These are phyloP conservation scores for Suillus hirtellus DNA, from an alignment of 768 basidiomycete genomes.

Conservation along the genomic window DNA sequence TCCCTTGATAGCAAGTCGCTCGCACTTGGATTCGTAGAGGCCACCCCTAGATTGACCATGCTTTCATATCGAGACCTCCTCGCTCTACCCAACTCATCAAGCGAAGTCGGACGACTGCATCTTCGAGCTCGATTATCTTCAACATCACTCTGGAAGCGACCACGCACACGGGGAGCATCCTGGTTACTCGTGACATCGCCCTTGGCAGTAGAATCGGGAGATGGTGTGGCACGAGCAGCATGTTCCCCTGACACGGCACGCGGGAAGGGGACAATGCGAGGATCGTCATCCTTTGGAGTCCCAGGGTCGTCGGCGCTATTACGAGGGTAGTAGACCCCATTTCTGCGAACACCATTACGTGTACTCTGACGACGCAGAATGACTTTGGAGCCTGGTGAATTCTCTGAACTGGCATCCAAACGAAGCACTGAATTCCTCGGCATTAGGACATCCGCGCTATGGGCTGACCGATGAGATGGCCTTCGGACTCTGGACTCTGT, in stretches of 20 bases:
- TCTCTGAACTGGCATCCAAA: slow-evolving; percentile 63
- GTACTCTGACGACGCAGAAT: slow-evolving; percentile 61
- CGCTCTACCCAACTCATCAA: slow-evolving; percentile 63
- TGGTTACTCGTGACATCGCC: slow-evolving; percentile 35
- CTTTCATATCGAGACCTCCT: slow-evolving; percentile 70
- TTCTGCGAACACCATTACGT: slow-evolving; percentile 47
- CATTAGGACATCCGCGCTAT: slow-evolving; percentile 59
- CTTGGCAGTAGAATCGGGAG: slow-evolving; percentile 36
- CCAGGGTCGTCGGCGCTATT: slow-evolving; percentile 36
- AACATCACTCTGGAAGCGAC: slow-evolving; percentile 74
- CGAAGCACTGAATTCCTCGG: slow-evolving; percentile 50
- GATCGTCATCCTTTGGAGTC: slow-evolving; percentile 34
- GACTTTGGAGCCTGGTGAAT: slow-evolving; percentile 42
- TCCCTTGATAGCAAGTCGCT: slow-evolving; percentile 67
- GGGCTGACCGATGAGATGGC: slow-evolving; percentile 63
- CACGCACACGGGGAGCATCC: slow-evolving; percentile 44
- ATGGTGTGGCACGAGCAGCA: slow-evolving; percentile 33
- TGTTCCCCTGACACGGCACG: slow-evolving; percentile 56
- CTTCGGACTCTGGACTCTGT: slow-evolving; percentile 50
- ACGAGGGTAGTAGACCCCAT: slow-evolving; percentile 48
- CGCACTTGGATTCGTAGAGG: slow-evolving; percentile 52
- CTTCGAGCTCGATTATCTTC: slow-evolving; percentile 55
- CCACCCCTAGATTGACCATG: slow-evolving; percentile 62
- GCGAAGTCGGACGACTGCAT: slow-evolving; percentile 62
- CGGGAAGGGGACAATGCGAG: slow-evolving; percentile 65